Percentiles rank a stretch among this genome's conserved stretches.
phyloP scores from a whole-genome alignment of 108 stramenopile species.

The Parmales sp. region DNA sequence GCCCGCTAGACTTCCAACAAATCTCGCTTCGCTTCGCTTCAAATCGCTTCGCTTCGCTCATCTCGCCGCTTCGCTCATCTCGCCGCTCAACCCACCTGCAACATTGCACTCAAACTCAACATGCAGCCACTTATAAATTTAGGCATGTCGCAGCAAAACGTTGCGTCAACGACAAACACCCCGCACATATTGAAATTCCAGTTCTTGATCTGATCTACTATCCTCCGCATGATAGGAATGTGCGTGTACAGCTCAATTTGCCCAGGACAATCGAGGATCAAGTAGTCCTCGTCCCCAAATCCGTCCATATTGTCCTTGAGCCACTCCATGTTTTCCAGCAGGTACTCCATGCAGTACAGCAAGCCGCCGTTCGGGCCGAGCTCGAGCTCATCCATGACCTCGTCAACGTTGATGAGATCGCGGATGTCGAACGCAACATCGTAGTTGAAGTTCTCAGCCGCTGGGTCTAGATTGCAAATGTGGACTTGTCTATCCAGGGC shows the following conservation, averaged over 20 bases:
- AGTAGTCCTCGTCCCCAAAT: slow-evolving; percentile 90
- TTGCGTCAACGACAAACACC: slow-evolving; percentile 89
- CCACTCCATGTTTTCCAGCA: slow-evolving; percentile 92
- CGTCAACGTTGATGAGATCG: slow-evolving; percentile 87
- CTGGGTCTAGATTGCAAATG: slow-evolving; percentile 93
- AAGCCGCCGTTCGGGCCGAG: slow-evolving; percentile 95
- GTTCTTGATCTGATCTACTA: slow-evolving; percentile 66
- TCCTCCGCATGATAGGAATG: slow-evolving; percentile 82
- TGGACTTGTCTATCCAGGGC: slow-evolving; percentile 59
- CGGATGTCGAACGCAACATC: slow-evolving; percentile 72
- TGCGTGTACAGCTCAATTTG: slow-evolving; percentile 94
- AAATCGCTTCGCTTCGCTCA: no score
- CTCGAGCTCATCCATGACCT: slow-evolving; percentile 94
- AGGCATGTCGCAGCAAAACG: slow-evolving; percentile 35
- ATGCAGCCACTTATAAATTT: slow-evolving; percentile 91
- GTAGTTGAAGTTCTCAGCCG: slow-evolving; percentile 86
- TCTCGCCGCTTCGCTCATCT: no score
- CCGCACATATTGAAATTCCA: slow-evolving; percentile 81
- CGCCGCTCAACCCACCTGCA: slow-evolving; percentile 25
- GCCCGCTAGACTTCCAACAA: no score
- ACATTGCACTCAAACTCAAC: slow-evolving; percentile 86
- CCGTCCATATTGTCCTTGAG: slow-evolving; percentile 65
- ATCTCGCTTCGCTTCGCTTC: no score
- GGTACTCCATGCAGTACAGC: slow-evolving; percentile 97
- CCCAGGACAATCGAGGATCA: slow-evolving; percentile 97